Conservation (phyloP, 192 early-diverging fungal species). For the Phlyctochytrium bullatum region DNA sequence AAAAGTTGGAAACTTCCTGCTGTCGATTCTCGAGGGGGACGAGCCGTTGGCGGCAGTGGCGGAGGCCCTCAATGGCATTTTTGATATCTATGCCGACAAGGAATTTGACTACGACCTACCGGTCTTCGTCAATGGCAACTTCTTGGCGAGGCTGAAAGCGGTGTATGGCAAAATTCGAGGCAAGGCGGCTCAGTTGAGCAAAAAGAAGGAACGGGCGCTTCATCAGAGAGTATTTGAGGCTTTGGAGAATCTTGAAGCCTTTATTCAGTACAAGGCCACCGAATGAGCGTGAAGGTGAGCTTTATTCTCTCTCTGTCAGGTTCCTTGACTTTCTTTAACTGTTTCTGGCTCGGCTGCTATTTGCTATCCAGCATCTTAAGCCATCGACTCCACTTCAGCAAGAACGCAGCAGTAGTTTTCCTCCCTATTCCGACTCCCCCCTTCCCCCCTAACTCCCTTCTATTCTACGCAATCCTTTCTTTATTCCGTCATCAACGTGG, state of each 20-base stretch:
- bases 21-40: background rate
- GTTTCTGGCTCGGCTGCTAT: too few species aligned
- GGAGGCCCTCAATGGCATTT: conserved; percentile 83
- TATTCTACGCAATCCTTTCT: too few species aligned
- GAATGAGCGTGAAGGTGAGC: too few species aligned
- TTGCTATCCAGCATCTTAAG: too few species aligned
- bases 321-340: too few species aligned
- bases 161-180: conserved; percentile 15
- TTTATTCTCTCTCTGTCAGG: too few species aligned
- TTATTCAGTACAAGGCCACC: conserved; percentile 83
- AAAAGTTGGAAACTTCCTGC: conserved; percentile 15
- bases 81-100: conserved; percentile 83
- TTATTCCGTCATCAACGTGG: too few species aligned
- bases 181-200: conserved; percentile 57
- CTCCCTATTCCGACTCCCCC: too few species aligned
- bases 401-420: too few species aligned
- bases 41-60: conserved; percentile 30
- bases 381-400: too few species aligned
- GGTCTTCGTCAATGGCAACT: conserved; percentile 63
- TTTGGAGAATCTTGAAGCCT: conserved; percentile 73
- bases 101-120: conserved; percentile 80
- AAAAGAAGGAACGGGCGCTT: conserved; percentile 64
- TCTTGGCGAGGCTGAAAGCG: conserved; percentile 48
- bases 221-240: conserved; percentile 79
- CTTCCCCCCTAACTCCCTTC: too few species aligned